Evolutionary conservation across 805 yeast genomes (phyloP), one percentile per base, ranked within the genome.

Genomic region (Saccharomycopsis malanga): DNA sequence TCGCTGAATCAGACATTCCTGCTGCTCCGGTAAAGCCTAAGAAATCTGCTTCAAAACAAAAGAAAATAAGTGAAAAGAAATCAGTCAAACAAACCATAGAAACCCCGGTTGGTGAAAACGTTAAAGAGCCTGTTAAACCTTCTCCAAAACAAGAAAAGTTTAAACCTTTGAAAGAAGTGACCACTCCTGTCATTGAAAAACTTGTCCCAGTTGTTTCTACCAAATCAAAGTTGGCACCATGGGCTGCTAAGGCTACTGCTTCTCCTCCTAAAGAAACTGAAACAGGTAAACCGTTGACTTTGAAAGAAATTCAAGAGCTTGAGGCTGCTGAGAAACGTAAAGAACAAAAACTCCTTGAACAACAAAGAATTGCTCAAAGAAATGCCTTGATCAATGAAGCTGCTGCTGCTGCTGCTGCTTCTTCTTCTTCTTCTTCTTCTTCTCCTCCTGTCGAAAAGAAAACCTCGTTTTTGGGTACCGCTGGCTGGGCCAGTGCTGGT

Each of bases 221-320:
- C 3, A 53, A 37, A 25, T 56, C 62, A 15, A 55, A 50, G 39
- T 58, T 69, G 25, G 81, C 81, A 4, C 81, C 82, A 38, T 77
- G 81, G 81, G 81, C 81, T n/a, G 50, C 58, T 1, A 56, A 59
- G 20, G 50, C 59, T 22, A 52, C 24, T 12, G 3, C 27, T 5
- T 15, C 18, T 17, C 14, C 9, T 15, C 27, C 20, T 5, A 24
- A 17, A 9, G 18, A 4, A 12, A 4, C 32, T 23, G 39, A 12
- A 2, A 5, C 39, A 5, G 25, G 15, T 15, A 39, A 24, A 18
- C 24, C 20, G n/a, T 49, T 74, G 45, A 63, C 80, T 0, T 63
- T 77, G 55, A 68, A 70, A 44, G 76, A 77, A 58, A 74, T 76
- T 47, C 81, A 75, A 57, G 64, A 64, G 53, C 37, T 58, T 21